phyloP scores from a whole-genome alignment of 192 early-diverging fungal genomes.

The Entomortierella beljakovae region DNA sequence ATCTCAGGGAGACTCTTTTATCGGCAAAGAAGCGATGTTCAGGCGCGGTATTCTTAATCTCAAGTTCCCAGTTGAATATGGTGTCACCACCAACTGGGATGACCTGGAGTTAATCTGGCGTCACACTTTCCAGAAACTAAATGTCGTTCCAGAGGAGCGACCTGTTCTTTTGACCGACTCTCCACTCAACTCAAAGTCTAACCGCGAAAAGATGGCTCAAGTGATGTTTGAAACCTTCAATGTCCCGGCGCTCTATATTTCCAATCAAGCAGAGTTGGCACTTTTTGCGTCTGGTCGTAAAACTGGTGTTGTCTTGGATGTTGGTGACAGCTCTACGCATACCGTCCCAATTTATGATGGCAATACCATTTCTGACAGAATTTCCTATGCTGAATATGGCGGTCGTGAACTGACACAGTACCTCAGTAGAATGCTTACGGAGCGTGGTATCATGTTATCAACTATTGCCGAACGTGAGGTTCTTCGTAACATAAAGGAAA shows the following conservation, averaged over 20 bases:
- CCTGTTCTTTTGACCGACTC: conserved; percentile 98
- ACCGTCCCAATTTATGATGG: conserved; percentile 99
- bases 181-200: conserved; percentile 97
- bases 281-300: conserved; percentile 97
- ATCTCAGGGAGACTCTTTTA: conserved; percentile 91
- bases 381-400: conserved; percentile 95
- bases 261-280: conserved; percentile 95
- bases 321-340: conserved; percentile 98
- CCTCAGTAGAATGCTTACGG: conserved; percentile 92
- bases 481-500: conserved; percentile 99
- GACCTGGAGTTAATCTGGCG: conserved; percentile 98
- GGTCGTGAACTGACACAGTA: conserved; percentile 97
- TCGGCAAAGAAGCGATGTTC: conserved; percentile 92
- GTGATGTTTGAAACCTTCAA: conserved; percentile 99
- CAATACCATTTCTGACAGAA: conserved; percentile 95
- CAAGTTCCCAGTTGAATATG: conserved; percentile 92
- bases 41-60: conserved; percentile 91
- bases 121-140: conserved; percentile 98
- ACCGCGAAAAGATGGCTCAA: conserved; percentile 99
- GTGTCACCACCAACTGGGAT: conserved; percentile 95
- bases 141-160: conserved; percentile 98
- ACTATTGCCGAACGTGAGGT: conserved; percentile 98
- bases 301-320: conserved; percentile 98
- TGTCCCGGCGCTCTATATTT: conserved; percentile 96
- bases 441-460: conserved; percentile 96